Percentiles rank a stretch among this genome's conserved stretches.
These are phyloP conservation scores for Spinellus fusiger DNA, from an alignment of 192 early-diverging fungal genomes.

Conservation along the genomic window DNA sequence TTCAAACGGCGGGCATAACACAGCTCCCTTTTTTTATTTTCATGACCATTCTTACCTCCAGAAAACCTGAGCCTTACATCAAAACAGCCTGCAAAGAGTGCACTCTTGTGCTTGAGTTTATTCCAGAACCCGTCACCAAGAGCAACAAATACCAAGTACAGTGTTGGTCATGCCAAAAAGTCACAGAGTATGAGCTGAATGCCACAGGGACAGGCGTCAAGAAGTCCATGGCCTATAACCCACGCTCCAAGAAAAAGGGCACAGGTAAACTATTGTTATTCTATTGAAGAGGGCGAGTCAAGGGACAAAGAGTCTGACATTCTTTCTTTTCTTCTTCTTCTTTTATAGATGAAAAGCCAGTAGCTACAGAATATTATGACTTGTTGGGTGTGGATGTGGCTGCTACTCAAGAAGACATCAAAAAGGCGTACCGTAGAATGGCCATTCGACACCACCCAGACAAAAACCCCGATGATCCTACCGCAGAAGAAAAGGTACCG, in stretches of 20 bases:
- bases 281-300: conserved; percentile 32
- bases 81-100: conserved; percentile 47
- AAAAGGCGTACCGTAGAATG: conserved; percentile 85
- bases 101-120: conserved; percentile 46
- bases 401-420: conserved; percentile 81
- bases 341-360: conserved; percentile 59
- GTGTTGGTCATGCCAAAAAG: conserved; percentile 49
- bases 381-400: conserved; percentile 66
- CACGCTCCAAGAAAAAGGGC: conserved; percentile 16
- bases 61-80: conserved; percentile 45
- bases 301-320: conserved; percentile 84
- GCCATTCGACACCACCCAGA: conserved; percentile 91
- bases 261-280: conserved; percentile 11
- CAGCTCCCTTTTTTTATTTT: neutral
- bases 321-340: conserved; percentile 37
- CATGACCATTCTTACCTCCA: conserved; percentile 34
- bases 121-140: conserved; percentile 23
- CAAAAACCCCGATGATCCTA: conserved; percentile 48
- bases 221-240: conserved; percentile 5
- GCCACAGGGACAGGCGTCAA: conserved; percentile 28
- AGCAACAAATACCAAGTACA: conserved; percentile 39
- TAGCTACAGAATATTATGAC: conserved; percentile 88
- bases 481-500: conserved; percentile 24
- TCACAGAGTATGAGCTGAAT: conserved; percentile 36
- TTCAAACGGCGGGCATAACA: neutral